phyloP scores from a whole-genome alignment of 768 basidiomycete species.

The Leccinum ochraceum region DNA sequence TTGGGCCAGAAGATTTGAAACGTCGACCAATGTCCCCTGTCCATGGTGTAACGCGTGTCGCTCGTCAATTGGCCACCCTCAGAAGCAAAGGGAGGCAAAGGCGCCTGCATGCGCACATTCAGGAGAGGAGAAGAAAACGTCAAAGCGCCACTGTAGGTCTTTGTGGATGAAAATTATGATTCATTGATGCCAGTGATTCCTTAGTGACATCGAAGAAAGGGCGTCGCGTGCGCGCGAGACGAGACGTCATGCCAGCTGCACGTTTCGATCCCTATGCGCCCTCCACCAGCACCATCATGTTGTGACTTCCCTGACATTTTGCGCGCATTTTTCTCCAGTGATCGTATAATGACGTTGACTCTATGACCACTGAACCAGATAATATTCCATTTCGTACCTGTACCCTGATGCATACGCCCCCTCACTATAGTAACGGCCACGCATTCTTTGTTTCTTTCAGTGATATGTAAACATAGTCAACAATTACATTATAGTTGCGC shows the following conservation, averaged over 20 bases:
- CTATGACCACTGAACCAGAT: not conserved
- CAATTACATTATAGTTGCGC: not conserved
- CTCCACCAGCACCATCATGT: constrained; percentile 13
- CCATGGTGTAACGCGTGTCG: constrained; percentile 2
- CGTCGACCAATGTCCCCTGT: not conserved
- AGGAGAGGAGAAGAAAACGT: not conserved
- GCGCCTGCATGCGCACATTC: not conserved
- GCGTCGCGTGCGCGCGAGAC: not conserved
- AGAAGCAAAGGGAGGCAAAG: not conserved
- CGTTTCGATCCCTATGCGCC: constrained; percentile 11
- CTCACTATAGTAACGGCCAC: not conserved
- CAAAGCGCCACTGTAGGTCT: constrained; percentile 13
- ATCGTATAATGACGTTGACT: not conserved
- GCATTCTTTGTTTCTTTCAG: not conserved
- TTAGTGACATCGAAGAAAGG: constrained; percentile 12
- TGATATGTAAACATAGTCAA: not conserved
- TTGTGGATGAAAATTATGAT: not conserved
- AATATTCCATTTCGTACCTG: not conserved
- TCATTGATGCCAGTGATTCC: not conserved
- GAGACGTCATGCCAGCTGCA: not conserved
- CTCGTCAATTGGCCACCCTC: not conserved
- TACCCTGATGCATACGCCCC: not conserved
- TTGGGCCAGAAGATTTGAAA: constrained; percentile 2
- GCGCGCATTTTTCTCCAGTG: not conserved
- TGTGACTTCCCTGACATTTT: not conserved